Evolutionary conservation across 2,329 filamentous ascomycete species (phyloP), one percentile per base, ranked within the genome.

Genomic region (Taxawa tesnikishii): DNA sequence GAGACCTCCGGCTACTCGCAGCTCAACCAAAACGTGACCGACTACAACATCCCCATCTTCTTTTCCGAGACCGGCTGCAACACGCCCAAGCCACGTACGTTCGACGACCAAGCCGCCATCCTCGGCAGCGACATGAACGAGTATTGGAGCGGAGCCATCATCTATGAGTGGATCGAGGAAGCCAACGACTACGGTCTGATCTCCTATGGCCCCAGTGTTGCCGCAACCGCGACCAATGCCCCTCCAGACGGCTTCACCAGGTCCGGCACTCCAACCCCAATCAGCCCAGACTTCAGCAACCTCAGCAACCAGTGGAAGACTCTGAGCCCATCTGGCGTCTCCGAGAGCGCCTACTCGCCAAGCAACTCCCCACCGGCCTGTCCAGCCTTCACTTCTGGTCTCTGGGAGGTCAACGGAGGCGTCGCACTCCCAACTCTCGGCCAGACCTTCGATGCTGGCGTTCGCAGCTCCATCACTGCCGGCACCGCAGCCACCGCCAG

Each of bases 151-250:
- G 84, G 84, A 33, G 68, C 81, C 32, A 85, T 93, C 40, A 67
- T 92, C 43, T 92, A 93, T 57, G 83, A 93, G 53, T 93, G 84
- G 84, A 83, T 92, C 40, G 62, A 88, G 51, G 84, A 92, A 56
- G 63, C 70, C 31, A 92, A 93, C 55, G 58, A 83, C 47, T 93
- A 92, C 54, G 84, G 84, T 24, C 65, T 93, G 21, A 47, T 28
- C 13, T 75, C 68, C 13, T 93, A 93, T 51, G 82, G 79, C 1
- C 60, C 70, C 3, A 56, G 63, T n/a, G 67, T 65, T 8, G 65
- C 64, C 21, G 58, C 66, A 14, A 55, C 65, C 1, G 45, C 46
- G 13, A 45, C 54, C 2, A 42, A 39, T 28, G 48, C 65, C 2
- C 70, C 68, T n/a, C 63, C 68, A 10, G 82, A 74, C 44, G 79